Base-by-base conservation (phyloP, 2,329 filamentous ascomycete genomes). In the Penicillium sp. region DNA sequence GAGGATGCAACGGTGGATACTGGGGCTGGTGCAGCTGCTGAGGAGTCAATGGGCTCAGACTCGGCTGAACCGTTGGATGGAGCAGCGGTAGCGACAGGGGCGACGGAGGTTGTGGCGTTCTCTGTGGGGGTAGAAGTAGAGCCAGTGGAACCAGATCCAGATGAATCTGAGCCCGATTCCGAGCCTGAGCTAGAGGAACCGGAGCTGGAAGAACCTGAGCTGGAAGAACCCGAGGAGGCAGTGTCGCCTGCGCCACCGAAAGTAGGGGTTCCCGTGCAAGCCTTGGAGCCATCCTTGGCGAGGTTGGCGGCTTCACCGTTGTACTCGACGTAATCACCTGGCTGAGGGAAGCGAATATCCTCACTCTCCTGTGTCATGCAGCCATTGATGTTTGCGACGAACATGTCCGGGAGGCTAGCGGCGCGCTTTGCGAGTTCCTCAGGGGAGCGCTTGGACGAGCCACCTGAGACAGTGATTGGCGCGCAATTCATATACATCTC, bases 401-500 rank as follows among this genome's bases (percentile, higher is more conserved):
- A 87, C 84, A 95, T 87, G 53, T 85, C 78, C 0, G 91, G 90
- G 11, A 95, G 86, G 0, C 75, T 70, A 36, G 83, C 69, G 23
- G 83, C 71, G 58, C 87, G 82, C 60, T 82, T 82, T 1, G 78
- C 72, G 52, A 84, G 19, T 50, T 63, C 53, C 3, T 67, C 67
- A 7, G 45, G 41, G 14, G 63, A 61, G 9, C 77, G 70, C 67
- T 84, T 82, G 49, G 73, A 69, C 1, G 76, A 72, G 19, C 76
- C 74, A 4, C 73, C 76, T 0, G 83, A 83, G 23, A 97, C 79
- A 0, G 79, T 81, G 44, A 96, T 73, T 0, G 90, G 84, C 0
- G 88, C 90, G 64, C 93, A 99, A 81, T 96, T 95, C 91, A 96
- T 96, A 81, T 97, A 97, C 81, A 96, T 91, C 70, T 97, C 94